Base-by-base conservation (phyloP, 306 rosid species). In the Psophocarpus tetragonolobus region DNA sequence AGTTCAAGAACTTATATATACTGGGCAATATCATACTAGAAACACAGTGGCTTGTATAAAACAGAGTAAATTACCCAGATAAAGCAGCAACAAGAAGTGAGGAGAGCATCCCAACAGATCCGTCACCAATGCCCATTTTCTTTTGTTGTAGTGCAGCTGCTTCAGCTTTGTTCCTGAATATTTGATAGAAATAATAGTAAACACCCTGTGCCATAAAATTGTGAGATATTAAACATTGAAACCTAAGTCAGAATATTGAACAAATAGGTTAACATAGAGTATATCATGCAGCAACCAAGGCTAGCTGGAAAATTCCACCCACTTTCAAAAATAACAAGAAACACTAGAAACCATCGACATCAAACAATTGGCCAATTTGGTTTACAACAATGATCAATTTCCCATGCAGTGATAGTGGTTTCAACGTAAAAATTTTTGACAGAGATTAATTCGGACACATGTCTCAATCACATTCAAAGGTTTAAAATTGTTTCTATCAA, bases 141-240 rank as follows among this genome's bases (percentile, higher is more conserved):
- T 82, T 87, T 27, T 64, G 85, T 80, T 82, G 74, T 68, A 89
- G 86, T 5, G 85, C 86, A 74, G 90, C 92, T 80, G 74, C 89
- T 85, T 91, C 92, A 32, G 96, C 97, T 86, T 86, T 88, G 87
- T 73, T 88, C 97, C 99, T 91, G 97, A 95, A 95, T 92, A 92
- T 85, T 87, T 95, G 99, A 91, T 95, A 95, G 99, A 95, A 95
- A 88, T 95, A 95, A 87, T 92, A 95, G 85, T 92, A 95, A 91
- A 95, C 99, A 87, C 99, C 99, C 97, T 91, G 97, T 89, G 80
- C 85, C 82, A 88, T 85, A 77, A 83, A 90, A 86, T 80, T 56
- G 56, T 73, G 66, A 80, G 80, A 61, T 74, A 70, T 77, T 87
- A 88, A 93, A 86, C 78, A 50, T 77, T 62, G 75, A 82, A 68